A percentile compares a stretch with the other conserved stretches of the same genome.
phyloP scores from a whole-genome alignment of 441 rosid genomes.

The Breynia disticha region DNA sequence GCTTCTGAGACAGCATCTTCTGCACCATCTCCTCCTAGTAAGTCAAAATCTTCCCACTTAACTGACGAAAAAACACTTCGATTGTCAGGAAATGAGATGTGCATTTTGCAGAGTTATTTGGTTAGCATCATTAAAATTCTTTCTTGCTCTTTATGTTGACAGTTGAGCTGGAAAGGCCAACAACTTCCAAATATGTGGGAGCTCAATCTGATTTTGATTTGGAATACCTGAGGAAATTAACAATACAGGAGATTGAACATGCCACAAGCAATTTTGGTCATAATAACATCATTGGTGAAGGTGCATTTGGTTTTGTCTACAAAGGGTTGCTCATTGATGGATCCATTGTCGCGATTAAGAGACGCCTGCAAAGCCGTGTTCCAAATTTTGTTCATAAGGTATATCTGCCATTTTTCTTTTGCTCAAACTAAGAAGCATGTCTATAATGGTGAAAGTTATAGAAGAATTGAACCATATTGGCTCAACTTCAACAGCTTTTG shows the following conservation, averaged over 20 bases:
- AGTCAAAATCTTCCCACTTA: not conserved
- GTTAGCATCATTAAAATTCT: not conserved
- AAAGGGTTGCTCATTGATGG: constrained; percentile 45
- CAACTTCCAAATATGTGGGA: constrained; percentile 17
- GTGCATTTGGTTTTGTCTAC: constrained; percentile 32
- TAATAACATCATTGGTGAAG: constrained; percentile 37
- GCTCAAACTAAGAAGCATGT: not conserved
- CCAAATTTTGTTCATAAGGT: constrained; percentile 27
- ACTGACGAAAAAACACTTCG: not conserved
- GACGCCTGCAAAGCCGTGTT: constrained; percentile 20
- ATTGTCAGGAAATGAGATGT: not conserved
- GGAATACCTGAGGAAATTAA: constrained; percentile 20
- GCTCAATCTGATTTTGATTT: constrained; percentile 12
- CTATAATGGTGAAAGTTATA: not conserved
- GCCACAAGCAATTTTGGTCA: constrained; percentile 35
- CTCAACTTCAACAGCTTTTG: not conserved
- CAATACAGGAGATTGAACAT: constrained; percentile 27
- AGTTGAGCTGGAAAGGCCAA: constrained; percentile 25
- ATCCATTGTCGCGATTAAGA: constrained; percentile 40
- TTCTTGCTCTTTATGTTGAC: constrained; percentile 5
- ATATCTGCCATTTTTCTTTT: constrained; percentile 1
- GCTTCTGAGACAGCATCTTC: constrained; percentile 31
- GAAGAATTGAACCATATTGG: not conserved
- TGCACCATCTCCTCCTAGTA: constrained; percentile 27
- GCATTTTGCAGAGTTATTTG: not conserved